Percentiles rank a stretch among this genome's conserved stretches.
Evolutionary conservation across 345 rosid species (phyloP).

Genomic region (Atalantia buxifolia): DNA sequence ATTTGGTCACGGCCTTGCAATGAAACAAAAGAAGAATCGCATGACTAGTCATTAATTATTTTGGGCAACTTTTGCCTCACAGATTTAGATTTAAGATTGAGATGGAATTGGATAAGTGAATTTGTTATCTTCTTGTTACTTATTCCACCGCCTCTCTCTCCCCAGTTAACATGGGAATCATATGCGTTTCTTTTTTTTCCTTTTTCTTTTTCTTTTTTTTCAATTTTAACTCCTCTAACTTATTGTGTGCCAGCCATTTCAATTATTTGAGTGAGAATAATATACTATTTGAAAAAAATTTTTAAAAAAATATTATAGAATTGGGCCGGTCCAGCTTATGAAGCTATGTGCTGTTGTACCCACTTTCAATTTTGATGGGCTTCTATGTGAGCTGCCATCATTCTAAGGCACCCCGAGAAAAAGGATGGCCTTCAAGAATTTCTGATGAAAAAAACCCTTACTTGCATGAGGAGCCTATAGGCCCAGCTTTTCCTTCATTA

Average conservation of each 20-base stretch:
- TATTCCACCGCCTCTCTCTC: background rate
- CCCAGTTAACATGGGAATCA: background rate
- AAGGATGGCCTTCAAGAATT: rapidly evolving
- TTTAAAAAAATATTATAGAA: too few relatives aligned
- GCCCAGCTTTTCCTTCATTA: too few relatives aligned
- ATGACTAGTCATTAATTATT: constrained; percentile 9
- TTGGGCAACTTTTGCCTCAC: background rate
- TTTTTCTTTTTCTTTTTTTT: background rate
- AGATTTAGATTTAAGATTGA: constrained; percentile 16
- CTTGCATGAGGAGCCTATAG: too few relatives aligned
- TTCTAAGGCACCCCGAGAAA: too few relatives aligned
- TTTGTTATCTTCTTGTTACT: background rate
- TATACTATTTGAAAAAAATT: too few relatives aligned
- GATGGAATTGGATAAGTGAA: constrained; percentile 14
- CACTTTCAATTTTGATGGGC: too few relatives aligned
- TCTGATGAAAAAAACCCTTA: rapidly evolving
- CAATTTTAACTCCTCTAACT: background rate
- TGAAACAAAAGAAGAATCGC: constrained; percentile 2
- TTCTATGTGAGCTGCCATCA: too few relatives aligned
- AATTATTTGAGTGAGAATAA: background rate
- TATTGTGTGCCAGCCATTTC: background rate
- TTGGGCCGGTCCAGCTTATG: background rate
- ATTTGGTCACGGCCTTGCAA: constrained; percentile 14
- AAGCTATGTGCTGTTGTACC: too few relatives aligned
- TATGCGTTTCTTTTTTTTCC: background rate